Evolutionary conservation across 371 early-diverging fungal species (phyloP), one percentile per base, ranked within the genome.

Genomic region (Haplosporangium sp.): DNA sequence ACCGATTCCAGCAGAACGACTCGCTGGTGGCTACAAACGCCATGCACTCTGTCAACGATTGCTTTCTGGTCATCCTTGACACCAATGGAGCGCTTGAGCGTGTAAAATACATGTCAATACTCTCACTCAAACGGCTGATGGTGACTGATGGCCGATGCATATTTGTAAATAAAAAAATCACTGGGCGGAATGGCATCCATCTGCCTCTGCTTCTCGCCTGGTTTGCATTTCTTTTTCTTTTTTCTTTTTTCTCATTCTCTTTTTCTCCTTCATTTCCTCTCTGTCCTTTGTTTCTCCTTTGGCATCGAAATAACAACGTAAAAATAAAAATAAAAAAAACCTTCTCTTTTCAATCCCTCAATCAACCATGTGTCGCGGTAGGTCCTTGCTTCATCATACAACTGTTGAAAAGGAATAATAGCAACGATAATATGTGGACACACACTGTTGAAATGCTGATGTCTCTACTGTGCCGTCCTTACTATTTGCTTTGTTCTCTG

Each of bases 31-130:
- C 48, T 6, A 4, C 36, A 54, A 46, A 5, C 10, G 16, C 43
- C 29, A 12, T 29, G 14, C 12, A 16, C 46, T 1, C 48, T 66
- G 9, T 16, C 58, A 42, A 53, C 59, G 9, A 46, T 59, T 13
- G 14, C 9, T 47, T 66, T 66, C 18, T 66, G 67, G 67, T 59
- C 67, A 7, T 20, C 62, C 11, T 11, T 41, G 41, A 38, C 16
- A 10, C 56, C 13, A 6, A 12, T 36, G 9, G 47, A 50, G 50
- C 20, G 20, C 20, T 20, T 50, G 16, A 21, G 13, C n/a, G 59
- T 47, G 47, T 18, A 36, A 59, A 42, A 20, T 6, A 57, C 36
- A 6, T 38, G 37, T 41, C n/a, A 18, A 6, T 37, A 7, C 38
- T 51, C 8, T 14, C n/a, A 37, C 36, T 48, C 48, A 59, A 9